Base-by-base conservation (phyloP, 352 stramenopile genomes). In the Aphanomyces astaci region DNA sequence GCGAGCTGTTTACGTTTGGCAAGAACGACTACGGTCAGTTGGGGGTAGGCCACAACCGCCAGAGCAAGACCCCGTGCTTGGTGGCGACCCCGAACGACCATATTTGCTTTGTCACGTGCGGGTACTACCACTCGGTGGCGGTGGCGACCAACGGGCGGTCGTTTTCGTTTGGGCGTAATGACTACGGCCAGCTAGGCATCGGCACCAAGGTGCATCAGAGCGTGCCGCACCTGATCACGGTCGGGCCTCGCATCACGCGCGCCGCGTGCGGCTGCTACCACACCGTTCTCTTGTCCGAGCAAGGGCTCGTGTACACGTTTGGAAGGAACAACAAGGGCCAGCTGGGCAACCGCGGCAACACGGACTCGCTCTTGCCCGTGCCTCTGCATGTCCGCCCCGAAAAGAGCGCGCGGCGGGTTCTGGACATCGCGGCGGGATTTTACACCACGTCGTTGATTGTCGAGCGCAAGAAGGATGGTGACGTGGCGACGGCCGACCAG, bases 11-110 rank as follows among this genome's bases (percentile, higher is more conserved):
- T 68, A 69, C 81, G n/a, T 93, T 84, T 49, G 87, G 87, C 31
- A 95, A 95, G 70, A 95, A 95, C 43, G 87, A 95, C 66, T 93
- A 95, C 49, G 86, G 87, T 1, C 87, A 95, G 59, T 76, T 95
- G 25, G 87, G 86, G 5, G 63, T 95, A 22, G 76, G 82, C 2
- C 86, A 93, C 72, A 93, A 84, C 52, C 79, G 81, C 17, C 83
- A 90, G 31, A 66, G 91, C n/a, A 94, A 93, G 56, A 56, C 79
- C 9, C 81, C 86, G 25, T 80, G 82, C 0, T 67, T 81, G 2
- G 79, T 92, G 25, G 11, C 72, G 3, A 63, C 89, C 53, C 75
- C 83, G 40, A 92, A 87, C 51, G 85, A 95, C 48, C 77, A 85
- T 64, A 74, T 88, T 25, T 86, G 78, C 54, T 95, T 90, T 65